These are phyloP conservation scores for Wallemia ichthyophaga DNA, from an alignment of 1,284 basidiomycete species.

Conservation along the genomic window DNA sequence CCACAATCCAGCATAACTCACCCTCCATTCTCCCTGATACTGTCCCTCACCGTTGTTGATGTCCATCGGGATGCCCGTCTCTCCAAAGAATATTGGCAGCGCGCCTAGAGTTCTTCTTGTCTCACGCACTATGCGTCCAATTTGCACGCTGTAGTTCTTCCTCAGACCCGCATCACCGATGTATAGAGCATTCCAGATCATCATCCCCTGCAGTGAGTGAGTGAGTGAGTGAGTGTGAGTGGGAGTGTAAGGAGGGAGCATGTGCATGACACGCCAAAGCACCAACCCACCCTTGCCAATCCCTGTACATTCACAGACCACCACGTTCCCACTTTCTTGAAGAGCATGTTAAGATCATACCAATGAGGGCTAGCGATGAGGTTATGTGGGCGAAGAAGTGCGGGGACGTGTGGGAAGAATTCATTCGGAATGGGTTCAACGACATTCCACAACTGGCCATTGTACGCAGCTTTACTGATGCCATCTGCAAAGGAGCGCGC, in stretches of 20 bases:
- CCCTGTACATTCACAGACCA: conserved; percentile 13
- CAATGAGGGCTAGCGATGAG: conserved; percentile 12
- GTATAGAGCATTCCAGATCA: conserved; percentile 9
- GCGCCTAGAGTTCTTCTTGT: conserved; percentile 8
- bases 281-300: conserved; percentile 7
- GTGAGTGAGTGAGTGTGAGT: too few relatives aligned
- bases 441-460: conserved; percentile 7
- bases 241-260: neutral
- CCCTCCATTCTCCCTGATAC: conserved; percentile 9
- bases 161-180: conserved; percentile 9
- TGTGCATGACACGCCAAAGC: neutral
- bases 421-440: conserved; percentile 14
- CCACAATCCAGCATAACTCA: neutral
- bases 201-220: conserved; percentile 9
- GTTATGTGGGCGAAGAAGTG: conserved; percentile 6
- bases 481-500: too few relatives aligned
- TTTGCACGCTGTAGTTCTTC: conserved; percentile 11
- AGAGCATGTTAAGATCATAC: conserved; percentile 13
- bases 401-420: conserved; percentile 4
- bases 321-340: conserved; percentile 10
- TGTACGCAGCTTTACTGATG: conserved; percentile 4
- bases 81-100: conserved; percentile 11
- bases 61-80: conserved; percentile 13
- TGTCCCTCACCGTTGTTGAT: conserved; percentile 8
- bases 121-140: conserved; percentile 9